phyloP scores from a whole-genome alignment of 768 basidiomycete species.

The Xerocomellus intermedius region DNA sequence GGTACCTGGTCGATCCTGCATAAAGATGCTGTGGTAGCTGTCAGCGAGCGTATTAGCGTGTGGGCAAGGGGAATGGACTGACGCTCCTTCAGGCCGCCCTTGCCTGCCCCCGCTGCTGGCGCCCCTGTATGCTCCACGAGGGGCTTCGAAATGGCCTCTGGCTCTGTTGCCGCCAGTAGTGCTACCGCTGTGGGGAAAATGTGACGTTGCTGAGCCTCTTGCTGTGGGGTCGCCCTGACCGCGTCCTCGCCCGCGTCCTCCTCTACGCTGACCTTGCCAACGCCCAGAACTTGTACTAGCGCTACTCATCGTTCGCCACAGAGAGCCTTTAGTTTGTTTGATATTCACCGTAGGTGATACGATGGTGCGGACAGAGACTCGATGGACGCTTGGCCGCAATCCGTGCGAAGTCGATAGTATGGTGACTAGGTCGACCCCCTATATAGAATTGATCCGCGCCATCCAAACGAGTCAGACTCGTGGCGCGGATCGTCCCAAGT shows the following conservation, averaged over 20 bases:
- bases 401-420: too few relatives aligned
- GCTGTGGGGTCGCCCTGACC: background rate
- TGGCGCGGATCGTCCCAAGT: too few relatives aligned
- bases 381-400: too few relatives aligned
- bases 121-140: slow-evolving; percentile 27
- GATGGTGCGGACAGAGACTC: too few relatives aligned
- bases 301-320: slow-evolving; percentile 3
- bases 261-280: slow-evolving; percentile 25
- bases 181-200: slow-evolving; percentile 2
- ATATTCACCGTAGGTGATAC: too few relatives aligned
- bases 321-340: too few relatives aligned
- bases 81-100: slow-evolving; percentile 20
- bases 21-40: slow-evolving; percentile 29
- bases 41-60: background rate
- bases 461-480: too few relatives aligned
- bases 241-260: slow-evolving; percentile 13
- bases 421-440: too few relatives aligned
- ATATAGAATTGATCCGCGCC: too few relatives aligned
- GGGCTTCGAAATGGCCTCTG: background rate
- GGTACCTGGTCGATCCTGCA: slow-evolving; percentile 37
- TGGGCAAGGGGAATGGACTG: slow-evolving; percentile 2
- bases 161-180: background rate
- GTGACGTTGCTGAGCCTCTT: background rate
- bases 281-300: background rate
- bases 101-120: slow-evolving; percentile 2